phyloP scores from a whole-genome alignment of 2,329 filamentous ascomycete species.

The Apiospora rasikravindrae region DNA sequence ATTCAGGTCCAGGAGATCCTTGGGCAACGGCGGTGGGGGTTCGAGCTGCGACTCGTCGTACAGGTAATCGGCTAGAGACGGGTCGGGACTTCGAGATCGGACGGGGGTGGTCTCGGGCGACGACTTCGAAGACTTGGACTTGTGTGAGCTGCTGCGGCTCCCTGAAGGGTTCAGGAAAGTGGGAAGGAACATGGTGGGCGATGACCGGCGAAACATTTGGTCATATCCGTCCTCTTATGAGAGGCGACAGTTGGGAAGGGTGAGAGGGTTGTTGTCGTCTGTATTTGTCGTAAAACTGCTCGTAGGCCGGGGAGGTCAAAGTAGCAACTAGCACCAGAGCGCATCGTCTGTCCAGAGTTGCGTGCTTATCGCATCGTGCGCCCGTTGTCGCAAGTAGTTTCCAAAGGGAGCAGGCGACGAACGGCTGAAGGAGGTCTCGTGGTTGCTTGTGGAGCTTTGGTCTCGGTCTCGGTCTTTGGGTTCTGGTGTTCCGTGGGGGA shows the following conservation, averaged over 20 bases:
- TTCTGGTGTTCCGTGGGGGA: slow-evolving; percentile 16
- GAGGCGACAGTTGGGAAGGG: slow-evolving; percentile 41
- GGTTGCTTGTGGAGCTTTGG: slow-evolving; percentile 3
- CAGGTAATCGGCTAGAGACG: slow-evolving; percentile 52
- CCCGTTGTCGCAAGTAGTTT: not conserved
- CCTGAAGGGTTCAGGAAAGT: slow-evolving; percentile 12
- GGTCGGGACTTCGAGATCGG: slow-evolving; percentile 30
- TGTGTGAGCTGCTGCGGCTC: not conserved
- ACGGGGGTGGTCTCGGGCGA: slow-evolving; percentile 16
- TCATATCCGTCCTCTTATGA: slow-evolving; percentile 62
- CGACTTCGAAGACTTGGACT: not conserved
- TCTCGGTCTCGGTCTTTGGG: not conserved
- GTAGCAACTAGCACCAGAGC: not conserved
- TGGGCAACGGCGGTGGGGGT: slow-evolving; percentile 54
- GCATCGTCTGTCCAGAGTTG: not conserved
- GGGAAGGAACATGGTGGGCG: slow-evolving; percentile 44
- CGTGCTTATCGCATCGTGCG: slow-evolving; percentile 2
- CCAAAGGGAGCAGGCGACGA: not conserved
- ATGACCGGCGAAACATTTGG: slow-evolving; percentile 67
- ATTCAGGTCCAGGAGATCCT: slow-evolving; percentile 73
- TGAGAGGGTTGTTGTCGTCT: slow-evolving; percentile 70
- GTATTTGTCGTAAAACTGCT: not conserved
- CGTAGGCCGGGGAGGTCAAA: not conserved
- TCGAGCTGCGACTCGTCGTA: slow-evolving; percentile 60
- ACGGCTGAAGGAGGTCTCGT: slow-evolving; percentile 4